Evolutionary conservation across 73 alveolate species (phyloP).

Genomic region (Blepharisma stoltei): DNA sequence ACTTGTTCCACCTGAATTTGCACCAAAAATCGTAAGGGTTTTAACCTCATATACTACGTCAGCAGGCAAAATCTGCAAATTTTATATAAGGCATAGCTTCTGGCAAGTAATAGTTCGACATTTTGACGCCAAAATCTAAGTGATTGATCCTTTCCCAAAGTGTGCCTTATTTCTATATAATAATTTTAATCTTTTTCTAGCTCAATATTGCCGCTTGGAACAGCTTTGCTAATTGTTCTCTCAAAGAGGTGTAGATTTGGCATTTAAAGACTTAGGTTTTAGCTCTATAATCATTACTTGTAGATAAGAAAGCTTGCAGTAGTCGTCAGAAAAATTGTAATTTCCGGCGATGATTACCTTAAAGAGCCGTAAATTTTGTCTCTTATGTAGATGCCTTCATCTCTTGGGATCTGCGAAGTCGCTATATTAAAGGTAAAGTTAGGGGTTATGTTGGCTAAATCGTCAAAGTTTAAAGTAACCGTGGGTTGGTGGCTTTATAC

Average conservation of each 20-base stretch:
- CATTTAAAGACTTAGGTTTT: background rate
- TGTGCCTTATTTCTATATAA: too few relatives aligned
- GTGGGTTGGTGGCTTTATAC: background rate
- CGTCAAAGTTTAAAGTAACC: background rate
- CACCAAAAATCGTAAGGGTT: background rate
- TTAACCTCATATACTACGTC: conserved; percentile 4
- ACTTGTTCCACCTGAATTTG: conserved; percentile 13
- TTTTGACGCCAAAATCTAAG: conserved; percentile 11
- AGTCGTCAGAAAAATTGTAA: conserved; percentile 49
- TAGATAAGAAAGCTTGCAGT: conserved; percentile 28
- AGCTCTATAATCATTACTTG: conserved; percentile 22
- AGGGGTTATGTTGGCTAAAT: background rate
- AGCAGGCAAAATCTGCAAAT: background rate
- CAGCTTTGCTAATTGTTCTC: too few relatives aligned
- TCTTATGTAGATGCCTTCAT: background rate
- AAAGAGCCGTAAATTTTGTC: conserved; percentile 30
- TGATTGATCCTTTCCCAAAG: background rate
- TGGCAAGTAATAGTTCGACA: background rate
- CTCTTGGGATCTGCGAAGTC: conserved; percentile 7
- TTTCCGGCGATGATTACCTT: conserved; percentile 35
- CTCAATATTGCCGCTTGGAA: too few relatives aligned
- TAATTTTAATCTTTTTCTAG: too few relatives aligned
- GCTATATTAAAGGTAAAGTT: background rate
- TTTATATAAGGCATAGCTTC: background rate
- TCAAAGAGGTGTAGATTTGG: background rate